Base-by-base conservation (phyloP, 306 rosid species). In the Casuarina glauca region DNA sequence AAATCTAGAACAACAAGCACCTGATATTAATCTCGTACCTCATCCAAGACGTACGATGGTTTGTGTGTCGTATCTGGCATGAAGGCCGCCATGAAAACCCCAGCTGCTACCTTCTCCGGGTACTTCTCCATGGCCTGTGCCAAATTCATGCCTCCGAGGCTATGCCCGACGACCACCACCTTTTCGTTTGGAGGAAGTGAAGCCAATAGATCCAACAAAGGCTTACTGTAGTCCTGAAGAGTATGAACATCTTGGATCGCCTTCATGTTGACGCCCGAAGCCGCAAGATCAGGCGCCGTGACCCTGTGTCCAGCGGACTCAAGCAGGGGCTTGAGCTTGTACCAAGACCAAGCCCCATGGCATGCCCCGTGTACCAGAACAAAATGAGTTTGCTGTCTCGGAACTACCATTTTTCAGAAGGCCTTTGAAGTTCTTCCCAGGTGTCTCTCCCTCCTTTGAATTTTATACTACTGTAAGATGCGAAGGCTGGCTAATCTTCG, bases 311-410 rank as follows among this genome's bases (percentile, higher is more conserved):
- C 87, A 0, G 68, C 71, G 0, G 85, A 77, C 84, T 90, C 87
- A 0, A 93, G 82, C 49, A 4, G 76, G 6, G 91, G 89, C 38
- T 87, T 90, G 60, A 90, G 64, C 84, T 87, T 93, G 86, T 87
- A 86, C 96, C 93, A 90, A 38, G 79, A 2, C 97, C 97, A 93
- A 7, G 93, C 92, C 0, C 97, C 97, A 67, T 90, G 88, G 79
- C 96, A 78, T 8, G 89, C 89, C 4, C 96, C 97, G 49, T 93
- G 98, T 16, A 93, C 90, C 20, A 92, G 55, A 13, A 92, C 90
- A 78, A 87, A 90, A 79, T 88, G 95, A 44, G 84, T 75, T 53
- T 44, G 26, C 2, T 58, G 9, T n/a, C 0, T 39, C 7, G 48
- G n/a, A 64, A 48, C 32, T 2, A 26, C 70, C 70, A 64, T 64